Base-by-base conservation (phyloP, 2,329 filamentous ascomycete genomes). In the Phialemonium atrogriseum region DNA sequence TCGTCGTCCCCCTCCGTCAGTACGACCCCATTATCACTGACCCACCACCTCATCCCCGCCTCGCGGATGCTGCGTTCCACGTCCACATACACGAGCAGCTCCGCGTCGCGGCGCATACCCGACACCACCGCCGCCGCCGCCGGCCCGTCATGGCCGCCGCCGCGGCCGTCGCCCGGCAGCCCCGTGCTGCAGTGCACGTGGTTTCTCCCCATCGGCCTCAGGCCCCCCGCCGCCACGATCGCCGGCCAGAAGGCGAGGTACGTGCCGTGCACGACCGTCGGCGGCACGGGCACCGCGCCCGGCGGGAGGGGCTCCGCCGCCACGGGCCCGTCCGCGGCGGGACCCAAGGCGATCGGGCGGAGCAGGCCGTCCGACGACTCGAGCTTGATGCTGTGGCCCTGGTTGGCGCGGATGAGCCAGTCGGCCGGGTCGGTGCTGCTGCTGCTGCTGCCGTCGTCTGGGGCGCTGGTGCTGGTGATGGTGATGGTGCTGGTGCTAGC, bases 401-500 rank as follows among this genome's bases (percentile, higher is more conserved):
- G 91, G 51, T 93, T 94, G 17, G 91, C 91, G 48, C 91, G 86
- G 59, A 98, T 95, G 19, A 93, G 68, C 64, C 80, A 95, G 54
- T 82, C 68, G 1, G 68, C 55, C 0, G 84, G 69, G 30, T 81
- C 64, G 7, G 51, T 50, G 13, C 53, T 52, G 12, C 47, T 40
- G n/a, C n/a, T n/a, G 47, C 77, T 86, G 64, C 96, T 91, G 33
- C 91, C 91, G 61, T 96, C 91, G 51, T 93, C 94, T 17, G 91
- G 89, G 48, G 91, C 85, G 59, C 98, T 95, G 19, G 93, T 68
- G 63, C 80, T 95, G 54, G 82, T 68, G 1, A 68, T 55, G 0
- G 84, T 68, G 30, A 81, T 64, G 7, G 51, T 50, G 27, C 11
- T 49, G 14, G 48, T 44, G 10, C 51, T 52, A 7, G 43, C 43